Evolutionary conservation across 2,329 filamentous ascomycete species (phyloP), one percentile per base, ranked within the genome.

Genomic region (Fusarium humuli): DNA sequence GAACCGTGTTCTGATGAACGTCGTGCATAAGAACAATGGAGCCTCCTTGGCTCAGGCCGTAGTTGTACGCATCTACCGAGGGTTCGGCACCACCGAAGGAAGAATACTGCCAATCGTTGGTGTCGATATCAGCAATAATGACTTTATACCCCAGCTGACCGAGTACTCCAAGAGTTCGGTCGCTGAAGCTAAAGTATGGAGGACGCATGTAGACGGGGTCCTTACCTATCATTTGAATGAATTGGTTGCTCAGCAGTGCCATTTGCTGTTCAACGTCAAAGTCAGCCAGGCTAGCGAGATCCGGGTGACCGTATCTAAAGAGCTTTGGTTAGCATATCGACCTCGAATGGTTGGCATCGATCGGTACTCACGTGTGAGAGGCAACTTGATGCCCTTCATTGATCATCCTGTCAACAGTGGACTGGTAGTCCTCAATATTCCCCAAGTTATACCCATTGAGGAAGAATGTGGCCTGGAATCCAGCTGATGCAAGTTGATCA

Each of bases 121-220:
- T 66, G 61, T 66, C 55, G 42, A 66, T 61, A 55, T 66, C 63
- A 66, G 63, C 63, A n/a, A 61, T 66, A 29, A 66, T 42, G 20
- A 66, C 61, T 47, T 66, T 66, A 23, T 45, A 66, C 34, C 61
- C 63, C 42, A 66, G 4, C 3, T 30, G 42, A 46, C 61, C 61
- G 1, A 66, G 20, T 1, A 66, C 46, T 16, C 9, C 42, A 7
- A 66, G 61, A 18, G 61, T 66, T 29, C 37, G 34, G 3, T 47
- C 41, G 9, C 25, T 66, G 47, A 66, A 66, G 48, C 63, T 66
- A 22, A 66, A 66, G 27, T 66, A 66, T 5, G 63, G 63, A 7
- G 63, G 63, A 6, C 63, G 63, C 63, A 66, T 66, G 20, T 66
- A 66, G 2, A 61, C 25, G 13, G 63, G 63, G 23, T 48, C 65